These are phyloP conservation scores for Pleoardoris graminearum DNA, from an alignment of 2,329 filamentous ascomycete species.

Conservation along the genomic window DNA sequence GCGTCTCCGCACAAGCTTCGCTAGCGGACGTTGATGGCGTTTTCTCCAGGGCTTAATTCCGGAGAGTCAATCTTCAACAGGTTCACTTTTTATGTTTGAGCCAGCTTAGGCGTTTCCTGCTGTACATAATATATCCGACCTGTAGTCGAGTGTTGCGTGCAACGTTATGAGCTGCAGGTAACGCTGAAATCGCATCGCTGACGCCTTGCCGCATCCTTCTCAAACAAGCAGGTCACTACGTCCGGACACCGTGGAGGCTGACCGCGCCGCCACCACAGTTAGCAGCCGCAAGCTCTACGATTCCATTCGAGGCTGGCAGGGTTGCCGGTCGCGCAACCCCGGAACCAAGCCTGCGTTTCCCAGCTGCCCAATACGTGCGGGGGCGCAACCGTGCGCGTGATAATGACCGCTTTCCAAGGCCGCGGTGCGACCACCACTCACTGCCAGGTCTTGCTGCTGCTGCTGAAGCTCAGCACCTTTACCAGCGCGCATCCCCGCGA, in stretches of 20 bases:
- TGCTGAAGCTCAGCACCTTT: background rate
- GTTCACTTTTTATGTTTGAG: background rate
- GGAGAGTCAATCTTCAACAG: no score
- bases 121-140: no score
- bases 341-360: background rate
- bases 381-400: background rate
- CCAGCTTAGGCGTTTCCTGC: no score
- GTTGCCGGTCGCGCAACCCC: conserved; percentile 2
- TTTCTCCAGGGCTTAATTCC: no score
- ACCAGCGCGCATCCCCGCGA: background rate
- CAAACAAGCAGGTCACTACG: conserved; percentile 3
- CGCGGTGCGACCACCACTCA: background rate
- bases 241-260: conserved; percentile 1
- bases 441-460: background rate
- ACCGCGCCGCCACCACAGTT: background rate
- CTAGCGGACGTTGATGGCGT: conserved; percentile 2
- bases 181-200: no score
- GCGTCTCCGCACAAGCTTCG: conserved; percentile 13
- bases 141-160: no score
- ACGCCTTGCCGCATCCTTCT: background rate
- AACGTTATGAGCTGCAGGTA: no score
- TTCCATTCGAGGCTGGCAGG: conserved; percentile 1
- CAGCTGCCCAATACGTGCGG: conserved; percentile 4
- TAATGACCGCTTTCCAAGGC: background rate
- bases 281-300: background rate